phyloP scores from a whole-genome alignment of 148 eudicot genomes.

The Rhododendron griersonianum region DNA sequence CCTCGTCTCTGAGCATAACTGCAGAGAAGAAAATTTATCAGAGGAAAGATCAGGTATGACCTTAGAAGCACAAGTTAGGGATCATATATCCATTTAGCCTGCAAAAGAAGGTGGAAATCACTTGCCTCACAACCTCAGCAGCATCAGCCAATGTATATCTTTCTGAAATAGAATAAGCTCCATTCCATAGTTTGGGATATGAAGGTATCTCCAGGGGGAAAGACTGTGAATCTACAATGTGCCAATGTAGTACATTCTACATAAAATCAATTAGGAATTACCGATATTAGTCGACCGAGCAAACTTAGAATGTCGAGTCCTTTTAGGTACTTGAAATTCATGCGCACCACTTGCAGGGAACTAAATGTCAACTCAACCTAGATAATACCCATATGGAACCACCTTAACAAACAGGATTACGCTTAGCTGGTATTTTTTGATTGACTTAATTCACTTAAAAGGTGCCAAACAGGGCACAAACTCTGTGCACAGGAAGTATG shows the following conservation, averaged over 20 bases:
- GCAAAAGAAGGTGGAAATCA: conserved; percentile 16
- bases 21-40: conserved; percentile 11
- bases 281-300: background rate
- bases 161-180: conserved; percentile 75
- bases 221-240: conserved; percentile 84
- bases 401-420: background rate
- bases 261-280: background rate
- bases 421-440: background rate
- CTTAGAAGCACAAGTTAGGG: background rate
- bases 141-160: conserved; percentile 82
- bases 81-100: background rate
- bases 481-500: background rate
- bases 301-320: background rate
- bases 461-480: background rate
- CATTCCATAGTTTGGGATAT: conserved; percentile 76
- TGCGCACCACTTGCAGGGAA: background rate
- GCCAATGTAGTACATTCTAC: conserved; percentile 99
- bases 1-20: conserved; percentile 86
- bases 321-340: background rate
- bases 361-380: background rate
- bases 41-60: background rate
- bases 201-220: conserved; percentile 95
- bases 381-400: background rate
- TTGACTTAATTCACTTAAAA: background rate
- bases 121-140: conserved; percentile 76